Conservation (phyloP, 192 early-diverging fungal genomes). For the Backusella psychrophila region DNA sequence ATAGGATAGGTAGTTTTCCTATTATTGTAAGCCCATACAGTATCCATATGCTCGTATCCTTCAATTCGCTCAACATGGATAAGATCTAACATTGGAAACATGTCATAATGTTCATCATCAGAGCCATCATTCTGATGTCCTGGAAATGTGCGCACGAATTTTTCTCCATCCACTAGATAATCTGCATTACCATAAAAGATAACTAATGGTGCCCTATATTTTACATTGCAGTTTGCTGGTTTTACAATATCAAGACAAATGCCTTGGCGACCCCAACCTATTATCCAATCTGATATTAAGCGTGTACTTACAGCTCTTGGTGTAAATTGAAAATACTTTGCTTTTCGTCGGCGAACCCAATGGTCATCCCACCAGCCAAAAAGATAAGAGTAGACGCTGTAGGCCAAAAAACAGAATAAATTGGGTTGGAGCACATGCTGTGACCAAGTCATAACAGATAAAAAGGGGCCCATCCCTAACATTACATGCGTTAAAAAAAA, state of each 20-base stretch:
- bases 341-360: conserved; percentile 42
- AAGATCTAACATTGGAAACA: conserved; percentile 24
- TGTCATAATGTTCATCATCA: not conserved
- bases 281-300: conserved; percentile 25
- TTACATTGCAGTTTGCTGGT: not conserved
- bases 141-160: conserved; percentile 14
- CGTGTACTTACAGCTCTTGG: conserved; percentile 32
- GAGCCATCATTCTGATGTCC: not conserved
- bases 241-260: conserved; percentile 8
- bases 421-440: conserved; percentile 26
- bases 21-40: conserved; percentile 36
- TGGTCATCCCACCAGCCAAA: conserved; percentile 50
- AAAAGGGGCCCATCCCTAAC: conserved; percentile 29
- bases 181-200: conserved; percentile 47
- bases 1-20: conserved; percentile 21
- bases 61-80: conserved; percentile 33
- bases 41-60: conserved; percentile 44
- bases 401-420: conserved; percentile 37
- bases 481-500: not conserved
- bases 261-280: conserved; percentile 28
- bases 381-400: conserved; percentile 51
- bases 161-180: conserved; percentile 43
- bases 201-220: conserved; percentile 33
- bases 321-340: conserved; percentile 55
- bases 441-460: conserved; percentile 41